phyloP scores from a whole-genome alignment of 805 yeast species.

The Wickerhamomyces subpelliculosus region DNA sequence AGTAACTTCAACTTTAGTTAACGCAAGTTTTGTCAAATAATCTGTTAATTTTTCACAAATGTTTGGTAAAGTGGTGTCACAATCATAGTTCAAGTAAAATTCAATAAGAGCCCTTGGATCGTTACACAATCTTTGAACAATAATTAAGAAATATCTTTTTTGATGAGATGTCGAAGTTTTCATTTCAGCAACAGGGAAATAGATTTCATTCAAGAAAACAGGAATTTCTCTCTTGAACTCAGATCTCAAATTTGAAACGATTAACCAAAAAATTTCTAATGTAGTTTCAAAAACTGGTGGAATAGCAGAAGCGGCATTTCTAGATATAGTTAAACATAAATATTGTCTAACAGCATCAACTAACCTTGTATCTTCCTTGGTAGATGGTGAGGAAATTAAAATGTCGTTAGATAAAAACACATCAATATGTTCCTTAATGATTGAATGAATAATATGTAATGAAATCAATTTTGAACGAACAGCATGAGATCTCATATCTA shows the following conservation, averaged over 20 bases:
- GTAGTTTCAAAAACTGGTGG: conserved; percentile 91
- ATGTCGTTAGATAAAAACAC: conserved; percentile 60
- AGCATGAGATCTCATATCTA: conserved; percentile 86
- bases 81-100: conserved; percentile 90
- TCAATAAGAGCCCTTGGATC: conserved; percentile 91
- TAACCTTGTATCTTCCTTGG: conserved; percentile 52
- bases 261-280: conserved; percentile 87
- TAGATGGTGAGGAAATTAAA: conserved; percentile 42
- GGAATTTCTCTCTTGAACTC: conserved; percentile 92
- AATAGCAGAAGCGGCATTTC: conserved; percentile 88
- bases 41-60: conserved; percentile 79
- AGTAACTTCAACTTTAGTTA: conserved; percentile 66
- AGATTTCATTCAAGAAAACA: conserved; percentile 86
- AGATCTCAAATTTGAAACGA: conserved; percentile 73
- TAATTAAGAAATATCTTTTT: conserved; percentile 74
- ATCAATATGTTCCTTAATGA: conserved; percentile 77
- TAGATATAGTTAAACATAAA: conserved; percentile 70
- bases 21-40: conserved; percentile 59
- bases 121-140: conserved; percentile 75
- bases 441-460: conserved; percentile 79
- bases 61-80: conserved; percentile 76
- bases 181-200: conserved; percentile 90
- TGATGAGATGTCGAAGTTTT: conserved; percentile 89
- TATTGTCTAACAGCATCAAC: conserved; percentile 81
- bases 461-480: conserved; percentile 88